A percentile compares a stretch with the other conserved stretches of the same genome.
These are phyloP conservation scores for Epichloe gansuensis DNA, from an alignment of 2,329 filamentous ascomycete genomes.

Conservation along the genomic window DNA sequence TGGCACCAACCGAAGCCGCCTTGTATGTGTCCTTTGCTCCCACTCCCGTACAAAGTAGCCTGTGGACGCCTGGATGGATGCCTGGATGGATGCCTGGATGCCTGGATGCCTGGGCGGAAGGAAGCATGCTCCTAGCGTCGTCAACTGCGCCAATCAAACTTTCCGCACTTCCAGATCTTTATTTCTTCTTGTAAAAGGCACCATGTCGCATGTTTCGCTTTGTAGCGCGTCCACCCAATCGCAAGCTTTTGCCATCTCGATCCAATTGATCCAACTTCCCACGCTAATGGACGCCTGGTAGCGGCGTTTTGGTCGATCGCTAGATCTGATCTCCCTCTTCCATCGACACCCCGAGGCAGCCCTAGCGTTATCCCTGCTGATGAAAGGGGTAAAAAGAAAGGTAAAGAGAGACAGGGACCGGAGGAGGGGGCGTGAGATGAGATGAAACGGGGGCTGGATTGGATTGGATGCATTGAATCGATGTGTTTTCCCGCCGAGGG, in stretches of 20 bases:
- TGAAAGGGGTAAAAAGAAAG: not conserved
- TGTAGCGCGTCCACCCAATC: not conserved
- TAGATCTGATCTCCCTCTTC: slow-evolving; percentile 10
- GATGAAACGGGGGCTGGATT: not conserved
- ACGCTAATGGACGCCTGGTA: not conserved
- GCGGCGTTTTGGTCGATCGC: slow-evolving; percentile 5
- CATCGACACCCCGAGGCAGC: not conserved
- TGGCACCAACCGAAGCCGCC: too few species aligned
- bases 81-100: too few species aligned
- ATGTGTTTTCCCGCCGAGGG: not conserved
- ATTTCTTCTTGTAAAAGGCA: too few species aligned
- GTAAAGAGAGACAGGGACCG: not conserved
- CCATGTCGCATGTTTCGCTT: too few species aligned
- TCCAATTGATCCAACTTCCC: not conserved
- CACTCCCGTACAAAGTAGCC: too few species aligned
- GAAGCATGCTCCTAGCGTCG: too few species aligned
- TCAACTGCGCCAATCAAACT: too few species aligned
- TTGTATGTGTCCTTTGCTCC: too few species aligned
- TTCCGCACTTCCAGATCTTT: too few species aligned
- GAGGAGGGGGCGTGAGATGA: not conserved
- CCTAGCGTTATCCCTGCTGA: not conserved
- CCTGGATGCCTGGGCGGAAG: too few species aligned
- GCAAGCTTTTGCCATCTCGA: not conserved
- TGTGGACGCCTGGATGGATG: too few species aligned
- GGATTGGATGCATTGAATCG: too few species aligned